Percentiles rank a stretch among this genome's conserved stretches.
Conservation (phyloP, 164 flowering plant species). For the Kingdonia uniflora region DNA sequence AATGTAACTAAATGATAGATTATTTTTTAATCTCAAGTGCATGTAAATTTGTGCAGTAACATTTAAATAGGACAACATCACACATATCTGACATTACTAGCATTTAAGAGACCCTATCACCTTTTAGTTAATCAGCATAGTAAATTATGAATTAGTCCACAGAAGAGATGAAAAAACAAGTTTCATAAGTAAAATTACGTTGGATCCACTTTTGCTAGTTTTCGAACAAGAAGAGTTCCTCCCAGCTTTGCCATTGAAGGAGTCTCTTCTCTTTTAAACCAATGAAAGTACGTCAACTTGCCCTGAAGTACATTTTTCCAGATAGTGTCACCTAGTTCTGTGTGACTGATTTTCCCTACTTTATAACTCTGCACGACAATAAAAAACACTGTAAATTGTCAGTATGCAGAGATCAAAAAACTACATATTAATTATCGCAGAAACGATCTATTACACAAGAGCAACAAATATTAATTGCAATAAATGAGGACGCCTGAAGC, state of each 20-base stretch:
- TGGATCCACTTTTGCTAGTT: constrained; percentile 56
- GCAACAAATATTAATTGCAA: not conserved
- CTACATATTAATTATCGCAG: not conserved
- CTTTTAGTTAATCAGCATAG: no score
- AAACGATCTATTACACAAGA: not conserved
- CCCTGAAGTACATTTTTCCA: constrained; percentile 58
- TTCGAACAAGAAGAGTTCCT: constrained; percentile 86
- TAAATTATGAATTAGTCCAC: no score
- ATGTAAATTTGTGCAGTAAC: no score
- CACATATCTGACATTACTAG: no score
- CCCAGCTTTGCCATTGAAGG: constrained; percentile 49
- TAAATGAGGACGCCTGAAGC: not conserved
- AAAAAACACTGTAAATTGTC: not conserved
- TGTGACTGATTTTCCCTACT: constrained; percentile 39
- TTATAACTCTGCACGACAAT: constrained; percentile 40
- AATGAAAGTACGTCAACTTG: constrained; percentile 73
- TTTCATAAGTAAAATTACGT: constrained; percentile 30
- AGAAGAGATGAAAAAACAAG: not conserved
- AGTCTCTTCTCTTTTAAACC: constrained; percentile 70
- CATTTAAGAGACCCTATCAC: no score
- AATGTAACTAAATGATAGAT: no score
- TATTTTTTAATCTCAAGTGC: no score
- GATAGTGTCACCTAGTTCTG: constrained; percentile 32
- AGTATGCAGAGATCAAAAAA: not conserved
- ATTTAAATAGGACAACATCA: no score